Base-by-base conservation (phyloP, 139 green algal species). In the Raphidocelis subcapitata region DNA sequence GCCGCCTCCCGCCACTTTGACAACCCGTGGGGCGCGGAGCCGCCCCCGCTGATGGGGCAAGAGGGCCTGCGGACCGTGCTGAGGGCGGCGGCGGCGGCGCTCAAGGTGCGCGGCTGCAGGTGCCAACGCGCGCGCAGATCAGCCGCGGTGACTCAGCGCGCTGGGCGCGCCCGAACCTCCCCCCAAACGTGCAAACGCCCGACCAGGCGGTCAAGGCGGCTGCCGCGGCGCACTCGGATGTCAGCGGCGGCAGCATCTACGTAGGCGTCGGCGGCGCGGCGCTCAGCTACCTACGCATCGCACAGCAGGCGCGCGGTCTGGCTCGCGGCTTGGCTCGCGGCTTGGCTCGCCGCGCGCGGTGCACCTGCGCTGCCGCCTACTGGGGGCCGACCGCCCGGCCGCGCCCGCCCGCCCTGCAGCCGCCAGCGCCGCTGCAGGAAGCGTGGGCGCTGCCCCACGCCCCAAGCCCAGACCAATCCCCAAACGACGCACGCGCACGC, bases 211-310 rank as follows among this genome's bases (percentile, higher is more conserved):
- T 76, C 56, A 69, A 72, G 49, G 44, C 20, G 18, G 26, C 46
- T 37, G 74, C 66, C 20, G 5, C 47, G 26, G 20, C 32, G 52
- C 66, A 75, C 51, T 20, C n/a, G 31, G 74, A 74, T 49, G 66
- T 80, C 3, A n/a, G 46, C n/a, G 74, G 66, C 5, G 74, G 74
- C 3, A 32, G 54, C 54, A 60, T 79, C 26, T 79, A 79, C 20
- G 47, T 67, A 18, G 66, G 74, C 10, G 31, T 69, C 32, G 74
- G 59, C 31, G 67, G 74, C 12, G 26, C 76, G 2, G 74, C 32
- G 5, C 60, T 80, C 33, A 70, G 35, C 16, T 74, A 80, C 57
- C 33, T 73, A 23, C 49, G 32, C 51, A 67, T 73, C 29, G 65
- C 65, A 23, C 56, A 68, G 65, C 54, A 79, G 65, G 55, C 36